A percentile compares a stretch with the other conserved stretches of the same genome.
phyloP scores from a whole-genome alignment of 2,329 filamentous ascomycete species.

The Calcarisporium arbuscula region DNA sequence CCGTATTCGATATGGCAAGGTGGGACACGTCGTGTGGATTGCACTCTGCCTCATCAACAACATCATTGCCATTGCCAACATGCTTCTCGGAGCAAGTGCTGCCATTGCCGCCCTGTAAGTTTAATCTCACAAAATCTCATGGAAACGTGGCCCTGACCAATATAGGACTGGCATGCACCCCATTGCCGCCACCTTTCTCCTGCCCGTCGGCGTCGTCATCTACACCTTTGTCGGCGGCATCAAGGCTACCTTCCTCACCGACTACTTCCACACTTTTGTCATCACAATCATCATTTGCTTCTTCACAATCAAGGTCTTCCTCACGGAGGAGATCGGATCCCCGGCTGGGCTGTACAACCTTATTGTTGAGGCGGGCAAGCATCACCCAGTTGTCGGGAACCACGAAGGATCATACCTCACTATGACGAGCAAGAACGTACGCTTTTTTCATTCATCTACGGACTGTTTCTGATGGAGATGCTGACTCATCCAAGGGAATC shows the following conservation, averaged over 20 bases:
- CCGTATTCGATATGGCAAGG: constrained; percentile 40
- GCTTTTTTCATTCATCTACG: constrained; percentile 4
- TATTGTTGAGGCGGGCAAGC: constrained; percentile 34
- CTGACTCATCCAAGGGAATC: constrained; percentile 28
- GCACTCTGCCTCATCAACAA: constrained; percentile 47
- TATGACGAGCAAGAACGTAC: constrained; percentile 44
- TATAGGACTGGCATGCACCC: constrained; percentile 41
- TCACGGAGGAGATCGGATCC: constrained; percentile 39
- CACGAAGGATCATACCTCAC: constrained; percentile 48
- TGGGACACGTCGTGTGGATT: constrained; percentile 46
- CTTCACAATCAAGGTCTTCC: constrained; percentile 39
- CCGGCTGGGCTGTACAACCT: constrained; percentile 43
- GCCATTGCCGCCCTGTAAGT: constrained; percentile 27
- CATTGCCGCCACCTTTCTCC: constrained; percentile 41
- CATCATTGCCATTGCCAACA: constrained; percentile 46
- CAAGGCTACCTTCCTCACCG: constrained; percentile 38
- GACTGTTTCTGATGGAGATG: neutral
- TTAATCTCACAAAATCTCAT: accelerated
- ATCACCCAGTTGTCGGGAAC: constrained; percentile 44
- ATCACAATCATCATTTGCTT: constrained; percentile 47
- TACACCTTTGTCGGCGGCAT: constrained; percentile 35
- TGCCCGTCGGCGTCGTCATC: constrained; percentile 30
- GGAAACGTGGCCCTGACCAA: constrained; percentile 3
- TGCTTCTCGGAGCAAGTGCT: constrained; percentile 36
- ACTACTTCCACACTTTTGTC: constrained; percentile 48